Evolutionary conservation across 306 rosid species (phyloP).

Genomic region (Astragalus glycyphyllos): DNA sequence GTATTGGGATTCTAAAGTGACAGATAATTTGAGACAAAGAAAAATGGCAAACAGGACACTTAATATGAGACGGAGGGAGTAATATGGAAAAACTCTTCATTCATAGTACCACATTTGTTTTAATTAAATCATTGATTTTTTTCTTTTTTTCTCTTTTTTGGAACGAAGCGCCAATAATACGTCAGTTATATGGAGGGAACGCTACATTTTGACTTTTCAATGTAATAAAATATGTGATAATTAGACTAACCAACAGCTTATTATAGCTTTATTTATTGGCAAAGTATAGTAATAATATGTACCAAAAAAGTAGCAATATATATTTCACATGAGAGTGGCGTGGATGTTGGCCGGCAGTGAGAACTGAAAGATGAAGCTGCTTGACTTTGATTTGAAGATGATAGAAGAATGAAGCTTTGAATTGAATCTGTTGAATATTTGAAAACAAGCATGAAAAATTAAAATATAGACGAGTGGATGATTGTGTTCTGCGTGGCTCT

Average conservation of each 20-base stretch:
- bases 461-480: not conserved
- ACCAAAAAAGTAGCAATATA: no score
- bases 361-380: slow-evolving; percentile 7
- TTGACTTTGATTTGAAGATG: slow-evolving; percentile 19
- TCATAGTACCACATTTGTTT: no score
- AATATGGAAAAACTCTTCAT: no score
- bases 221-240: slow-evolving; percentile 3
- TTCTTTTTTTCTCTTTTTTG: no score
- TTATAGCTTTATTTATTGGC: not conserved
- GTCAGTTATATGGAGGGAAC: slow-evolving; percentile 24
- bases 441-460: not conserved
- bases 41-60: no score
- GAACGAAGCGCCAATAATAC: not conserved
- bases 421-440: not conserved
- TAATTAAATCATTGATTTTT: no score
- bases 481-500: not conserved
- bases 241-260: not conserved
- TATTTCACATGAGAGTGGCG: not conserved
- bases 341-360: slow-evolving; percentile 39
- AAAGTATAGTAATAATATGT: not conserved
- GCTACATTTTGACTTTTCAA: slow-evolving; percentile 35
- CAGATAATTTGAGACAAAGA: no score
- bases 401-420: not conserved
- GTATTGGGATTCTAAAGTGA: no score
- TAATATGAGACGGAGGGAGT: no score